Conservation (phyloP, 129 eudicot genomes). For the Ambrosia artemisiifolia region DNA sequence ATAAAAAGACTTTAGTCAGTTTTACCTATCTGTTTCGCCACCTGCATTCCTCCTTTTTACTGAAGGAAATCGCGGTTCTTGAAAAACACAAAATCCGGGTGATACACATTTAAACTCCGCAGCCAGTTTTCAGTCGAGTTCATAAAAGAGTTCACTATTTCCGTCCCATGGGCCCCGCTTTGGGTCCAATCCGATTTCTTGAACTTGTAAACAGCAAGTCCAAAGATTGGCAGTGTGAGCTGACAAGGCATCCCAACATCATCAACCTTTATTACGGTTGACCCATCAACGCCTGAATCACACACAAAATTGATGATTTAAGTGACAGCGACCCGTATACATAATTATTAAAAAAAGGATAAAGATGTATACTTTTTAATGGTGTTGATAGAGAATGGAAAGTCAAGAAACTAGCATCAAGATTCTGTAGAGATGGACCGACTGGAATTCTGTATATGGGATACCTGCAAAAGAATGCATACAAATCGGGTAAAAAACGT, state of each 20-base stretch:
- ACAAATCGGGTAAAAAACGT: background rate
- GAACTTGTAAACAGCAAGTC: constrained; percentile 79
- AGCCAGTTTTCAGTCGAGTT: constrained; percentile 83
- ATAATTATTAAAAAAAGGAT: background rate
- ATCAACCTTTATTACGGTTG: constrained; percentile 34
- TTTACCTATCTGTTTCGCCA: constrained; percentile 18
- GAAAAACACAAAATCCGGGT: constrained; percentile 82
- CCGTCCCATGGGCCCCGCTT: constrained; percentile 55
- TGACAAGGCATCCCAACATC: constrained; percentile 41
- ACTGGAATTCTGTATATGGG: constrained; percentile 93
- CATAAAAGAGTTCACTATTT: constrained; percentile 53
- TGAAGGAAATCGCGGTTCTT: constrained; percentile 49
- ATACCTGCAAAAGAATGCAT: constrained; percentile 50
- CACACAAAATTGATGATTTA: background rate
- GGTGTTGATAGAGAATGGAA: constrained; percentile 88
- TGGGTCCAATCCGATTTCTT: constrained; percentile 63
- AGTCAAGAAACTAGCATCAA: constrained; percentile 90
- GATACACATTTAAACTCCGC: constrained; percentile 59
- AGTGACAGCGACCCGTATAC: background rate
- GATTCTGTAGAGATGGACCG: constrained; percentile 78
- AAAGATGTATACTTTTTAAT: constrained; percentile 37
- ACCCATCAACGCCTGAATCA: constrained; percentile 37
- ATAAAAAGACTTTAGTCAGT: constrained; percentile 29
- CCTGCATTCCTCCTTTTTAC: constrained; percentile 20
- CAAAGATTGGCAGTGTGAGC: constrained; percentile 63